These are phyloP conservation scores for Aspergillus sp. DNA, from an alignment of 2,329 filamentous ascomycete genomes.

Conservation along the genomic window DNA sequence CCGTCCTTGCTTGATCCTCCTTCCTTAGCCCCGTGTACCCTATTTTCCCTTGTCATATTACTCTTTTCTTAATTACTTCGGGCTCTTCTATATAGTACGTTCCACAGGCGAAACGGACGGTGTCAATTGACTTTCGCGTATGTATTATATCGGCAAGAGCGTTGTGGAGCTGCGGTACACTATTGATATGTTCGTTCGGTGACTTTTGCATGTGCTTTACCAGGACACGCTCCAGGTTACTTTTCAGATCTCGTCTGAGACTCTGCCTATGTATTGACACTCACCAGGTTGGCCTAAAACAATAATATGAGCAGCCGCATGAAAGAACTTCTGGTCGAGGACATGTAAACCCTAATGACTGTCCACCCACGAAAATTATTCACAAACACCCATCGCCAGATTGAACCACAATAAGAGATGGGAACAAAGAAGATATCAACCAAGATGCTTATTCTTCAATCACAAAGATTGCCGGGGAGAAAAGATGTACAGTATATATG, in stretches of 20 bases:
- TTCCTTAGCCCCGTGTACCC: slow-evolving; percentile 1
- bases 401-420: background rate
- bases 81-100: slow-evolving; percentile 1
- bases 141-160: slow-evolving; percentile 17
- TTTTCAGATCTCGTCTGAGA: background rate
- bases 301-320: background rate
- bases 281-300: no score
- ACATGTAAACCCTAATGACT: background rate
- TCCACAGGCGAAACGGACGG: background rate
- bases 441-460: background rate
- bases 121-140: slow-evolving; percentile 2
- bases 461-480: background rate
- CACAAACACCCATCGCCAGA: slow-evolving; percentile 1
- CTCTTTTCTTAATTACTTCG: slow-evolving; percentile 1
- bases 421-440: background rate
- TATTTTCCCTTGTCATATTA: background rate
- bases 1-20: background rate
- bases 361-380: background rate
- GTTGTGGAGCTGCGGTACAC: slow-evolving; percentile 10
- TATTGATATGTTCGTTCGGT: slow-evolving; percentile 5
- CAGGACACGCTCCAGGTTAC: background rate
- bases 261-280: no score
- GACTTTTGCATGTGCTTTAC: background rate
- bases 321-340: background rate
- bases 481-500: slow-evolving; percentile 1